These are phyloP conservation scores for Boeremia lycopersici DNA, from an alignment of 2,329 filamentous ascomycete genomes.

Conservation along the genomic window DNA sequence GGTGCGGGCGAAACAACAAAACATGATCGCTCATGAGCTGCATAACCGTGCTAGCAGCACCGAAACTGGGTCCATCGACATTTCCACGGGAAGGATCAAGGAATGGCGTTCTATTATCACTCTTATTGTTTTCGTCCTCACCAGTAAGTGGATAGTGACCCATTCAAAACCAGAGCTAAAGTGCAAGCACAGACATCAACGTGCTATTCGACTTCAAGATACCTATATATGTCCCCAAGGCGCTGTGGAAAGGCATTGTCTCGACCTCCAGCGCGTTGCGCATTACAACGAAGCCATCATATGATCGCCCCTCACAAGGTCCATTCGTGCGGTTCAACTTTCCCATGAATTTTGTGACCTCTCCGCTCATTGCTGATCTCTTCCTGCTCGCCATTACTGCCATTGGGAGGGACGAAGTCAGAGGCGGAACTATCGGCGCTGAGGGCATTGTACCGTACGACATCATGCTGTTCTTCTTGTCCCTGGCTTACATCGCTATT, in stretches of 20 bases:
- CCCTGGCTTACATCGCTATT: constrained; percentile 76
- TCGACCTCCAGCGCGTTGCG: constrained; percentile 55
- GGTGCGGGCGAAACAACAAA: not conserved
- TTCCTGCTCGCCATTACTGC: constrained; percentile 73
- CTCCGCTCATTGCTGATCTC: constrained; percentile 72
- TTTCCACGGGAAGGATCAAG: constrained; percentile 60
- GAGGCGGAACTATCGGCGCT: constrained; percentile 70
- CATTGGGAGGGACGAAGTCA: constrained; percentile 69
- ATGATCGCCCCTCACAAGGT: constrained; percentile 38
- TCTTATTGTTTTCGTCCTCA: constrained; percentile 70
- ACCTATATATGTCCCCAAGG: constrained; percentile 64
- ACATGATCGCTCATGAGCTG: not conserved
- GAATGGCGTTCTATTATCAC: constrained; percentile 74
- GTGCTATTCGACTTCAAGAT: constrained; percentile 73
- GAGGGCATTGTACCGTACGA: constrained; percentile 72
- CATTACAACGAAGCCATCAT: constrained; percentile 57
- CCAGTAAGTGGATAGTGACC: constrained; percentile 61
- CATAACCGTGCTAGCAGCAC: not conserved
- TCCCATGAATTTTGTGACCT: constrained; percentile 73
- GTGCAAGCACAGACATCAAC: constrained; percentile 60
- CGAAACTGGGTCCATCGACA: constrained; percentile 1
- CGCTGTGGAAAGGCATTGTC: constrained; percentile 54
- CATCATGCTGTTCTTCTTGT: constrained; percentile 77
- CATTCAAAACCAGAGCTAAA: not conserved
- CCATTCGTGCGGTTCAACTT: constrained; percentile 61